phyloP scores from a whole-genome alignment of 257 asterid species.

The Solanum habrochaites region DNA sequence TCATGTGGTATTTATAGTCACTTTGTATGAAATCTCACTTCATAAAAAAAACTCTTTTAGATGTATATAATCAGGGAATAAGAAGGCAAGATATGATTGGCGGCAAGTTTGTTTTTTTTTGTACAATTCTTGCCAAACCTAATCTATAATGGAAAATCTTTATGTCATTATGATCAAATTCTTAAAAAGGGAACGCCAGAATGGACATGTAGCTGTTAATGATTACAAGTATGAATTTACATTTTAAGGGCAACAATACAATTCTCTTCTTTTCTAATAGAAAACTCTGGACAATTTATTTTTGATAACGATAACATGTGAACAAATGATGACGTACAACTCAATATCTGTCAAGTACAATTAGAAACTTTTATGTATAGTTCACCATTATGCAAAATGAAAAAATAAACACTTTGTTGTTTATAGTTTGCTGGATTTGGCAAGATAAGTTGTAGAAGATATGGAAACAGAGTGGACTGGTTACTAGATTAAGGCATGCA shows the following conservation, averaged over 20 bases:
- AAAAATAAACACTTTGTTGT: background rate
- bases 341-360: background rate
- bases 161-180: no score
- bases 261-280: background rate
- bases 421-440: background rate
- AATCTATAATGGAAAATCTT: background rate
- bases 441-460: background rate
- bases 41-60: background rate
- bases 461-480: background rate
- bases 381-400: background rate
- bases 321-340: background rate
- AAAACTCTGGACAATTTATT: background rate
- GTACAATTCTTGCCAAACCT: background rate
- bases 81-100: background rate
- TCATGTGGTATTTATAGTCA: no score
- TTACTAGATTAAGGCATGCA: background rate
- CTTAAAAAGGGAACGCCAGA: background rate
- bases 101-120: background rate
- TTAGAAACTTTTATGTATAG: background rate
- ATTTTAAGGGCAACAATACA: background rate
- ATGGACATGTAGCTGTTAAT: background rate
- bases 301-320: background rate
- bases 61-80: background rate
- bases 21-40: background rate
- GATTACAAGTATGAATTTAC: background rate